A percentile compares a stretch with the other conserved stretches of the same genome.
phyloP scores from a whole-genome alignment of 2,329 filamentous ascomycete species.

The Corinectria fuckeliana region DNA sequence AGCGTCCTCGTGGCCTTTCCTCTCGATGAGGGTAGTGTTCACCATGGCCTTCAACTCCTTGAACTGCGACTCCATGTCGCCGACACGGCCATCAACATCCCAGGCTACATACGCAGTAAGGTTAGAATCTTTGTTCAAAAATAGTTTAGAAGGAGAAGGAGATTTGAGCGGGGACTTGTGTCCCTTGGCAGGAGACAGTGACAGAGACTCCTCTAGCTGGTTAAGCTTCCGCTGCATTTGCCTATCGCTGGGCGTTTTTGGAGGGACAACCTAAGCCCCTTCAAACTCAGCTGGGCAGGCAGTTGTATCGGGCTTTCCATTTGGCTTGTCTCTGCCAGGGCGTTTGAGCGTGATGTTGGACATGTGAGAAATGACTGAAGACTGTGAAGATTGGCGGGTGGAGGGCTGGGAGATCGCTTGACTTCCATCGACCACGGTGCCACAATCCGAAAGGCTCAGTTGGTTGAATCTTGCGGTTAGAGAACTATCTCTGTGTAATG shows the following conservation, averaged over 20 bases:
- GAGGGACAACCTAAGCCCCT: constrained; percentile 42
- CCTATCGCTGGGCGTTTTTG: constrained; percentile 43
- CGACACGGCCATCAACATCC: constrained; percentile 80
- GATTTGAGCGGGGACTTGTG: constrained; percentile 48
- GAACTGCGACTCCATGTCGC: constrained; percentile 78
- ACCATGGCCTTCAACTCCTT: constrained; percentile 75
- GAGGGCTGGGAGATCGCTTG: constrained; percentile 54
- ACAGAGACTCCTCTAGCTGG: constrained; percentile 42
- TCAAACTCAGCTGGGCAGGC: constrained; percentile 27
- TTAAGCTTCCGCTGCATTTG: constrained; percentile 43
- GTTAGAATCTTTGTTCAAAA: constrained; percentile 79
- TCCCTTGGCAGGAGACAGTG: constrained; percentile 42
- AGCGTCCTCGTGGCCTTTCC: constrained; percentile 74
- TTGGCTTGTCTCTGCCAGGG: constrained; percentile 31
- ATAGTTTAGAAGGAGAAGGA: constrained; percentile 57
- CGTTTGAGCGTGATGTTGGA: constrained; percentile 41
- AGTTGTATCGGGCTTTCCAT: constrained; percentile 16
- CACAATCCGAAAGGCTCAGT: constrained; percentile 48
- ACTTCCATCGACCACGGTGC: constrained; percentile 41
- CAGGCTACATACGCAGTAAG: constrained; percentile 69
- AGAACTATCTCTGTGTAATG: constrained; percentile 53
- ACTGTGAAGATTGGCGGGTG: constrained; percentile 33
- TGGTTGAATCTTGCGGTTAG: constrained; percentile 46
- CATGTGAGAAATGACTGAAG: constrained; percentile 29
- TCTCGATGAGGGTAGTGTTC: constrained; percentile 70